Base-by-base conservation (phyloP, 805 yeast species). In the Wilhelminamyces savonicus region DNA sequence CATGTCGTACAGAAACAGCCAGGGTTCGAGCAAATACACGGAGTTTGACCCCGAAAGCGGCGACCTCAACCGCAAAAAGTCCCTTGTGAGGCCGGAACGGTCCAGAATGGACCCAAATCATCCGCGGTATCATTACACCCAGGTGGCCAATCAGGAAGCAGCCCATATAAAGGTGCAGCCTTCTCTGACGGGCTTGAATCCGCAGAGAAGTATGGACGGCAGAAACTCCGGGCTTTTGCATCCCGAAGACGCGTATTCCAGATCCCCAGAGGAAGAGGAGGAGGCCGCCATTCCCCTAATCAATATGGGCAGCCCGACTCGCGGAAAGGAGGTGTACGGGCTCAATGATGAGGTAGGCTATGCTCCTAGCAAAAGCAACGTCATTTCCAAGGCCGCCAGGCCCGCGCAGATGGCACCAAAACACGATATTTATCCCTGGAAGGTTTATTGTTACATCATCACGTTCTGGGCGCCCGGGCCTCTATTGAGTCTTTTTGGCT, bases 401-500 rank as follows among this genome's bases (percentile, higher is more conserved):
- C 28, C 40, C n/a, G 40, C 46, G 24, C 32, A 43, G 12, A 37
- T 43, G 3, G 23, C 48, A 2, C 48, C 55, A 3, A 13, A 52
- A 27, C 34, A 37, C 35, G 47, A 60, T 37, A 49, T 62, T 21
- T 61, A 56, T 36, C 49, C 54, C 86, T 92, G 98, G 98, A 72
- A 74, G 41, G 59, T 77, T 0, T 92, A 86, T 58, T 87, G 96
- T 52, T 75, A 76, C 41, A 44, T 72, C 7, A 60, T 92, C 21
- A 88, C 98, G 0, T 86, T 86, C 54, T 90, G 96, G 92, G 94
- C 94, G 3, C 95, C 97, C 1, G 73, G 81, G 3, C 79, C 87
- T 0, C 39, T 86, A 20, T 58, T 87, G 45, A 62, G 61, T 25
- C 54, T 83, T 25, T 82, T 76, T 56, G 97, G 97, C 3, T 70